A percentile compares a stretch with the other conserved stretches of the same genome.
phyloP scores from a whole-genome alignment of 1,284 basidiomycete species.

The Entoloma clypeatum region DNA sequence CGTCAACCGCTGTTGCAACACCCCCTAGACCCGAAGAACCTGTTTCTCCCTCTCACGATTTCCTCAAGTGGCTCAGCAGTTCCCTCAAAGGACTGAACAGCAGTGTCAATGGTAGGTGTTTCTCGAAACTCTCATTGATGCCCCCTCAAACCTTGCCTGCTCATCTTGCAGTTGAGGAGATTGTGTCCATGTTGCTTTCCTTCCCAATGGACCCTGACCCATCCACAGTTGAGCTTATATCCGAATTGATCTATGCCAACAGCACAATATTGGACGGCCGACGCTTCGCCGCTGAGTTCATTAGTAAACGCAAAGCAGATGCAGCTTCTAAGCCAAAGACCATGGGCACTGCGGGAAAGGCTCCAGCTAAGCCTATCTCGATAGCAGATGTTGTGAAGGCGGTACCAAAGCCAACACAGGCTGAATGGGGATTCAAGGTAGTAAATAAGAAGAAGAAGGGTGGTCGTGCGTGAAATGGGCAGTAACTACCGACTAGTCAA shows the following conservation, averaged over 20 bases:
- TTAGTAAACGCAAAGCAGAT: slow-evolving; percentile 81
- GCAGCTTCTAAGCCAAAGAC: slow-evolving; percentile 50
- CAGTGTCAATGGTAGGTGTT: slow-evolving; percentile 70
- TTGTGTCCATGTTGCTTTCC: slow-evolving; percentile 85
- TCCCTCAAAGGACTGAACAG: slow-evolving; percentile 83
- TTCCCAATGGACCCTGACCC: slow-evolving; percentile 88
- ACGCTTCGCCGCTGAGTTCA: slow-evolving; percentile 90
- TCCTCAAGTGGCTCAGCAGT: slow-evolving; percentile 88
- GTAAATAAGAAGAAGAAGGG: slow-evolving; percentile 93
- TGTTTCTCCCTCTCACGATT: slow-evolving; percentile 77
- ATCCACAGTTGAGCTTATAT: slow-evolving; percentile 83
- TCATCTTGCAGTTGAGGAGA: slow-evolving; percentile 74
- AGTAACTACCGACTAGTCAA: not conserved
- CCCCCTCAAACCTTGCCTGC: not conserved
- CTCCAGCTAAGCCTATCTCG: slow-evolving; percentile 54
- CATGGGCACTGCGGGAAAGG: slow-evolving; percentile 32
- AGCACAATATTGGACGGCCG: slow-evolving; percentile 94
- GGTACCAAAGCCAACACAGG: slow-evolving; percentile 71
- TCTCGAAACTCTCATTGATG: not conserved
- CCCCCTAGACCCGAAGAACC: slow-evolving; percentile 55
- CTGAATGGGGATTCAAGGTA: slow-evolving; percentile 86
- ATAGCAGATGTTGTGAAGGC: slow-evolving; percentile 88
- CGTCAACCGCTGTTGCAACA: slow-evolving; percentile 38
- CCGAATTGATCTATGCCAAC: slow-evolving; percentile 89
- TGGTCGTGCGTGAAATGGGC: slow-evolving; percentile 36